phyloP scores from a whole-genome alignment of 2,329 filamentous ascomycete genomes.

The Zymoseptoria pseudotritici region DNA sequence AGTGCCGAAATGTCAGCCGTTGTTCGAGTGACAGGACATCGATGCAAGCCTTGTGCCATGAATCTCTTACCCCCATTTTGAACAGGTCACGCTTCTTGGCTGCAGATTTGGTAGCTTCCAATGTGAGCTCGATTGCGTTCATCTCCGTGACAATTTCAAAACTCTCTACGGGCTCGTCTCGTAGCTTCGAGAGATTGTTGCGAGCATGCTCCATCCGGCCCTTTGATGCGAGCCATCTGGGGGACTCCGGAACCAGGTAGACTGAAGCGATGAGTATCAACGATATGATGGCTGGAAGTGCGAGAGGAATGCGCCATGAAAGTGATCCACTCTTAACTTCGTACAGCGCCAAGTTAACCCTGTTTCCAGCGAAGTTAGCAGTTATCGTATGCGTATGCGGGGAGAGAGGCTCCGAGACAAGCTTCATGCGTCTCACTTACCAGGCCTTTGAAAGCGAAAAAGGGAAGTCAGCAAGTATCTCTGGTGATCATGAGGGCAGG shows the following conservation, averaged over 20 bases:
- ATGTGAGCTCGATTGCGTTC: slow-evolving; percentile 42
- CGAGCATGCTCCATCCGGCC: slow-evolving; percentile 20
- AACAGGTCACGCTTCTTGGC: slow-evolving; percentile 38
- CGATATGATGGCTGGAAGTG: slow-evolving; percentile 42
- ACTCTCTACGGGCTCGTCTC: slow-evolving; percentile 33
- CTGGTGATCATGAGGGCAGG: too few species aligned
- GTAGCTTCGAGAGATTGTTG: slow-evolving; percentile 33
- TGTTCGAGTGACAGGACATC: too few species aligned
- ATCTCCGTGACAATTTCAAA: slow-evolving; percentile 38
- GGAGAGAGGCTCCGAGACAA: too few species aligned
- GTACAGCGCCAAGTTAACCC: too few species aligned
- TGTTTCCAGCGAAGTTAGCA: too few species aligned
- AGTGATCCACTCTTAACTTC: slow-evolving; percentile 29
- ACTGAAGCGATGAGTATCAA: slow-evolving; percentile 22
- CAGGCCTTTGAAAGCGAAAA: too few species aligned
- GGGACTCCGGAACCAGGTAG: slow-evolving; percentile 34
- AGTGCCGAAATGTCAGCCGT: slow-evolving; percentile 38
- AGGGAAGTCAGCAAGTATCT: too few species aligned
- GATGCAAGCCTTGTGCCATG: slow-evolving; percentile 36
- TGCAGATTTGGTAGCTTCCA: slow-evolving; percentile 36
- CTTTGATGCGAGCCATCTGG: slow-evolving; percentile 33
- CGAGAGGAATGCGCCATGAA: slow-evolving; percentile 40
- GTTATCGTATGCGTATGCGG: too few species aligned
- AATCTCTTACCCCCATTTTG: slow-evolving; percentile 33
- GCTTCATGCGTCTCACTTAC: too few species aligned